Base-by-base conservation (phyloP, 192 early-diverging fungal species). In the Mortierella hygrophila region DNA sequence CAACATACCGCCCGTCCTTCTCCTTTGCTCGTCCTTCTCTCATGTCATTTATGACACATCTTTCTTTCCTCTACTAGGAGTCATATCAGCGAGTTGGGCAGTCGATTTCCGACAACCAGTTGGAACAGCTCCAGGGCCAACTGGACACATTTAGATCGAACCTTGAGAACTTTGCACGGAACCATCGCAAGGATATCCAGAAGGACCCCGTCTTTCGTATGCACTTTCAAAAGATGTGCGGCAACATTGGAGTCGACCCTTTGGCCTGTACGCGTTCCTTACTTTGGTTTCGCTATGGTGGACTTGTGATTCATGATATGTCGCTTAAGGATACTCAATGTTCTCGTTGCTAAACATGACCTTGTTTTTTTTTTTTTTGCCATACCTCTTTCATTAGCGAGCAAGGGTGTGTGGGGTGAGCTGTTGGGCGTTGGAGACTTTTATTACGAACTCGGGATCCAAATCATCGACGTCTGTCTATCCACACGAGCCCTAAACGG, bases 391-490 rank as follows among this genome's bases (percentile, higher is more conserved):
- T 52, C 63, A 35, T 52, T 85, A 92, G 97, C 97, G 55, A 97
- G 97, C 79, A 99, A 99, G 85, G 96, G 97, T 35, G 97, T 97
- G 78, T 98, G 98, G 98, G 93, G 97, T 0, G 97, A 98, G 72
- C 88, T 99, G 15, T 88, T 99, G 5, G 98, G 98, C 1, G 94
- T 99, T 9, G 97, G 98, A 21, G 97, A 99, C 84, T 99, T 99
- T 89, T 99, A 99, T 89, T 98, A 97, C 80, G 97, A 99, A 70
- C 91, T 99, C 6, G 96, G 94, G 1, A 94, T 99, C n/a, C 97
- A 98, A 74, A 96, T 98, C 46, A 95, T 95, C 60, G 97, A 98
- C 72, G 93, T 96, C 0, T 99, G 98, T 81, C 92, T 98, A 16
- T 92, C 94, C 35, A 97, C 97, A 3, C 82, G 97, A 68, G 92